Evolutionary conservation across 2,329 filamentous ascomycete genomes (phyloP).

Genomic region (Alternaria hordeiaustralica): DNA sequence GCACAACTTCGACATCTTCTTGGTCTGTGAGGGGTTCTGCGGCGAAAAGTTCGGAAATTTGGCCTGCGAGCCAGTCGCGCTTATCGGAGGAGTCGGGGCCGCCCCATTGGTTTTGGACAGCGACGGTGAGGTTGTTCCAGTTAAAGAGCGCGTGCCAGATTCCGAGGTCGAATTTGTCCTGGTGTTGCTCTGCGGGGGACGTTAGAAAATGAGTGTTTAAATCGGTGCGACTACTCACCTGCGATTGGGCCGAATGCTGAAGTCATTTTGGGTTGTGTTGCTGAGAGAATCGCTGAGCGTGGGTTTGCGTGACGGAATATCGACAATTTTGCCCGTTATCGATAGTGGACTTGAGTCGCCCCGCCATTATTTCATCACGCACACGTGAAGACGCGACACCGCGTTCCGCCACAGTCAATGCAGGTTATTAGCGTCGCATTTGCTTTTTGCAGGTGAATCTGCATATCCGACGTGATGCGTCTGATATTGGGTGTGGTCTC

Average conservation of each 20-base stretch:
- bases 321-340: conserved; percentile 11
- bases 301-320: conserved; percentile 6
- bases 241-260: conserved; percentile 10
- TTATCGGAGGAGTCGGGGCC: conserved; percentile 84
- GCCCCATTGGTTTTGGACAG: conserved; percentile 87
- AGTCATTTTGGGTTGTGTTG: conserved; percentile 7
- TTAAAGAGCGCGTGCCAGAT: conserved; percentile 84
- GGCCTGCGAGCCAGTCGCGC: conserved; percentile 94
- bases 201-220: conserved; percentile 10
- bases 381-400: neutral
- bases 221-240: neutral
- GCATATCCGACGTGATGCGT: neutral
- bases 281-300: conserved; percentile 3
- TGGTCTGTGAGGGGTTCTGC: conserved; percentile 68
- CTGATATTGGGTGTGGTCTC: neutral
- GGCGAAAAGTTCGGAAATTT: conserved; percentile 78
- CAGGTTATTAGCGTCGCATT: neutral
- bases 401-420: neutral
- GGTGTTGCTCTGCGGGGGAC: conserved; percentile 26
- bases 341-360: neutral
- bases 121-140: conserved; percentile 87
- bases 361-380: neutral
- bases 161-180: conserved; percentile 72
- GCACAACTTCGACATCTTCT: conserved; percentile 81
- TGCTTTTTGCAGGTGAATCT: neutral